Evolutionary conservation across 2,329 filamentous ascomycete genomes (phyloP).

Genomic region (Xylaria sp.): DNA sequence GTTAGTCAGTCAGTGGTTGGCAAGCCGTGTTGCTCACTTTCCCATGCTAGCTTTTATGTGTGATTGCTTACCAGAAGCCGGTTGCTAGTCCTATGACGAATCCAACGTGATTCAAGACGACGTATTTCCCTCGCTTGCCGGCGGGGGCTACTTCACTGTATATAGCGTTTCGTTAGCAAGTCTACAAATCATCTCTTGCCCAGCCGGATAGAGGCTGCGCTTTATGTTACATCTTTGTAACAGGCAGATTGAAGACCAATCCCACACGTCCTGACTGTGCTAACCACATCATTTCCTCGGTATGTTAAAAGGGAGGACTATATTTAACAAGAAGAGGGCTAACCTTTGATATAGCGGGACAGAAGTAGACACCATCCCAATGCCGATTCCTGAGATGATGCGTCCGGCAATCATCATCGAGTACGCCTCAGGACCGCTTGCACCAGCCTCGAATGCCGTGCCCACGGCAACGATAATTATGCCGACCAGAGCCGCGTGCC

Average conservation of each 20-base stretch:
- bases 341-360: conserved; percentile 64
- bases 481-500: conserved; percentile 56
- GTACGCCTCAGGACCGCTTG: conserved; percentile 48
- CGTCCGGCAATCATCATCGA: conserved; percentile 57
- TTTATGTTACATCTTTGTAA: background rate
- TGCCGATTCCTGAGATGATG: conserved; percentile 58
- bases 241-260: no score
- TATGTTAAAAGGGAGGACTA: background rate
- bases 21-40: no score
- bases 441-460: conserved; percentile 53
- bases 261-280: no score
- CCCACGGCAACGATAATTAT: conserved; percentile 55
- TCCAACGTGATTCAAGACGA: conserved; percentile 65
- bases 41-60: no score
- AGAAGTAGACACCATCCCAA: conserved; percentile 60
- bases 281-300: background rate
- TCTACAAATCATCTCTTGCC: background rate
- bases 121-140: conserved; percentile 57
- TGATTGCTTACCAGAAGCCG: conserved; percentile 57
- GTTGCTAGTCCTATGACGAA: conserved; percentile 59
- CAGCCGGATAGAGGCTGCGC: background rate
- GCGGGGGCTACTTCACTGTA: conserved; percentile 60
- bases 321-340: background rate
- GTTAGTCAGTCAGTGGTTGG: background rate
- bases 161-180: background rate